A percentile compares a stretch with the other conserved stretches of the same genome.
Evolutionary conservation across 169 alveolate species (phyloP).

Genomic region (Miamiensis avidus): DNA sequence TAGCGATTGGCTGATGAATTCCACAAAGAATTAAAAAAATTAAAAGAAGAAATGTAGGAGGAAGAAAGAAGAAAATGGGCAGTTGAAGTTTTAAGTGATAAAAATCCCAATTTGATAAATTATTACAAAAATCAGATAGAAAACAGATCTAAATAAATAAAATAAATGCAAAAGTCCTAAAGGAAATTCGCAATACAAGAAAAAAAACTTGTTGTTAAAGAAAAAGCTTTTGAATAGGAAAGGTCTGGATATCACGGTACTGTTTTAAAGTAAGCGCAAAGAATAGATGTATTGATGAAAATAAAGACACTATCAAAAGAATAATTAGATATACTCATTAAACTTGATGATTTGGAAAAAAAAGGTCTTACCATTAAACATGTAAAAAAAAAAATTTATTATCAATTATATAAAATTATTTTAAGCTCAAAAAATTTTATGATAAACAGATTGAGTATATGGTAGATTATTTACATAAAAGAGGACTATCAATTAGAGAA

Average conservation of each 20-base stretch:
- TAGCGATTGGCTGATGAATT: constrained; percentile 9
- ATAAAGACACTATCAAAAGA: not conserved
- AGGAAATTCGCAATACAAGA: constrained; percentile 17
- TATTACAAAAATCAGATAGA: constrained; percentile 19
- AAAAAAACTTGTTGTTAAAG: constrained; percentile 22
- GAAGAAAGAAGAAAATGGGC: constrained; percentile 23
- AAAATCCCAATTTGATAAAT: constrained; percentile 18
- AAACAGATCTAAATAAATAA: constrained; percentile 1
- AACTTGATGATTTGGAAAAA: not conserved
- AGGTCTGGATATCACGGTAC: constrained; percentile 1
- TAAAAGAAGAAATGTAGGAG: constrained; percentile 1
- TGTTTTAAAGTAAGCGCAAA: not conserved
- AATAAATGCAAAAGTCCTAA: constrained; percentile 6
- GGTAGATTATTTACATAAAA: not conserved
- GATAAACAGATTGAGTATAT: not conserved
- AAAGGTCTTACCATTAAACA: not conserved
- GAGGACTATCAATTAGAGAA: not conserved
- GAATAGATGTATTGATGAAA: not conserved
- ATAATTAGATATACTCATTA: not conserved
- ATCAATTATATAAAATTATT: too few species aligned
- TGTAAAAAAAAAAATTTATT: not conserved
- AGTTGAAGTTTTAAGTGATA: constrained; percentile 17
- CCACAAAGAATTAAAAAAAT: not conserved
- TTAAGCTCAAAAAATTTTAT: too few species aligned
- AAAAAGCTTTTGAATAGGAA: constrained; percentile 30